phyloP scores from a whole-genome alignment of 371 early-diverging fungal genomes.

The Lichtheimia corymbifera region DNA sequence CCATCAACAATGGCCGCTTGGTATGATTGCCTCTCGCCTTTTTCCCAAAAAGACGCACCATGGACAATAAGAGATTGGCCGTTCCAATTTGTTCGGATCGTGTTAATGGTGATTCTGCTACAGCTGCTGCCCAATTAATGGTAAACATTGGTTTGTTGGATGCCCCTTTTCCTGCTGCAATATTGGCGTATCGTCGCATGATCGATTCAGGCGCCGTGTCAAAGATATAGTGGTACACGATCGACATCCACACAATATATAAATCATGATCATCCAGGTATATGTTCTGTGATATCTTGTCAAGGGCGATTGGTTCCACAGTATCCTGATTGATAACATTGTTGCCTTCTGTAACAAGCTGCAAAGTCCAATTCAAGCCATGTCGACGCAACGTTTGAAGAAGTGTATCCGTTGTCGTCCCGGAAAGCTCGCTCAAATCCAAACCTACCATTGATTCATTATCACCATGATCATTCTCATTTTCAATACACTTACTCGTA shows the following conservation, averaged over 20 bases:
- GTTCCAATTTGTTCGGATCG: slow-evolving; percentile 22
- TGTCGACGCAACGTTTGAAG: slow-evolving; percentile 18
- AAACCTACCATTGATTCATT: too few species aligned
- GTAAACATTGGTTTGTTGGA: slow-evolving; percentile 21
- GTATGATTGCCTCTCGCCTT: slow-evolving; percentile 22
- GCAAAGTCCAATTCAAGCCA: slow-evolving; percentile 16
- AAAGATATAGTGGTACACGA: slow-evolving; percentile 26
- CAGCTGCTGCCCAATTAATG: slow-evolving; percentile 29
- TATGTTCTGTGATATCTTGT: slow-evolving; percentile 13
- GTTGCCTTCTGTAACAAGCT: slow-evolving; percentile 14
- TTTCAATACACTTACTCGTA: too few species aligned
- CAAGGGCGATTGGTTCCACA: slow-evolving; percentile 21
- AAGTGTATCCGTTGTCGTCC: slow-evolving; percentile 24
- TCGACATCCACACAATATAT: slow-evolving; percentile 35
- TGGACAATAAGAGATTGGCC: slow-evolving; percentile 36
- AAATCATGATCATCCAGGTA: slow-evolving; percentile 27
- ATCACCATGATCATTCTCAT: too few species aligned
- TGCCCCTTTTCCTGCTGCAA: slow-evolving; percentile 22
- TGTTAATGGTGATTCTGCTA: slow-evolving; percentile 20
- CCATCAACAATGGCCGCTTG: slow-evolving; percentile 33
- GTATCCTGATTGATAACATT: slow-evolving; percentile 6
- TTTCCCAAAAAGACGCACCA: slow-evolving; percentile 29
- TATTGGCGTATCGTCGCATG: slow-evolving; percentile 15
- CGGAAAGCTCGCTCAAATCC: slow-evolving; percentile 8
- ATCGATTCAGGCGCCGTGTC: slow-evolving; percentile 21